Conservation (phyloP, 2,329 filamentous ascomycete species). For the Corniculantispora saksenae region DNA sequence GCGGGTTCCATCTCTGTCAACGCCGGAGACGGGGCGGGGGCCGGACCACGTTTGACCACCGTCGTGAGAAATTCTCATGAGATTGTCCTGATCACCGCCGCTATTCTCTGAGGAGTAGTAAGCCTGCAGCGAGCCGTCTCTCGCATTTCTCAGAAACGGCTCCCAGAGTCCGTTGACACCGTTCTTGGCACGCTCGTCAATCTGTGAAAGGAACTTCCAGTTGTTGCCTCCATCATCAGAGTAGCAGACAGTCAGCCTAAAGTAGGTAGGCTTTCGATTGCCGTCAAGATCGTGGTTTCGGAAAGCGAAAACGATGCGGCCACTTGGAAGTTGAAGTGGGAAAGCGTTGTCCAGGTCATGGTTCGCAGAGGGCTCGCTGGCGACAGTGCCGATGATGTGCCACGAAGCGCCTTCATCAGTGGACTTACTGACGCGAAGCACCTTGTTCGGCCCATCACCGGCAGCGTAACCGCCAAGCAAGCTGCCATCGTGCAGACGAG, state of each 20-base stretch:
- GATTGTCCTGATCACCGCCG: constrained; percentile 41
- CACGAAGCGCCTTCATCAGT: constrained; percentile 32
- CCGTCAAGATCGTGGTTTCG: constrained; percentile 35
- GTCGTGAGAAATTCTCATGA: constrained; percentile 39
- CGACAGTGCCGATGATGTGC: constrained; percentile 25
- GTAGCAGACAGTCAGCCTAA: constrained; percentile 44
- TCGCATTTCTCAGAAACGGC: constrained; percentile 41
- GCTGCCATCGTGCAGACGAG: not conserved
- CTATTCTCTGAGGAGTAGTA: constrained; percentile 45
- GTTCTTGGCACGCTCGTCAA: constrained; percentile 26
- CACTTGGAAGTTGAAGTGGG: constrained; percentile 36
- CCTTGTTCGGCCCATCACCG: not conserved
- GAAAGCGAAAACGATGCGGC: constrained; percentile 39
- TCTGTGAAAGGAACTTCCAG: constrained; percentile 36
- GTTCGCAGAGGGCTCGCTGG: constrained; percentile 11
- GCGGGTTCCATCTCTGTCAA: constrained; percentile 30
- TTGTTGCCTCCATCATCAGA: constrained; percentile 40
- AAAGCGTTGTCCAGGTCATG: constrained; percentile 37
- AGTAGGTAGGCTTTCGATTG: constrained; percentile 30
- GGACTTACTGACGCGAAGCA: constrained; percentile 26
- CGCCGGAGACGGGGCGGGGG: constrained; percentile 36
- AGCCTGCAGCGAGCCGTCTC: constrained; percentile 41
- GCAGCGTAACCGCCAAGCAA: not conserved
- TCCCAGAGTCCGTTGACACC: constrained; percentile 44
- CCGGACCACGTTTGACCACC: constrained; percentile 39